Percentiles rank a stretch among this genome's conserved stretches.
Conservation (phyloP, 805 yeast genomes). For the Starmerella vaccinii region DNA sequence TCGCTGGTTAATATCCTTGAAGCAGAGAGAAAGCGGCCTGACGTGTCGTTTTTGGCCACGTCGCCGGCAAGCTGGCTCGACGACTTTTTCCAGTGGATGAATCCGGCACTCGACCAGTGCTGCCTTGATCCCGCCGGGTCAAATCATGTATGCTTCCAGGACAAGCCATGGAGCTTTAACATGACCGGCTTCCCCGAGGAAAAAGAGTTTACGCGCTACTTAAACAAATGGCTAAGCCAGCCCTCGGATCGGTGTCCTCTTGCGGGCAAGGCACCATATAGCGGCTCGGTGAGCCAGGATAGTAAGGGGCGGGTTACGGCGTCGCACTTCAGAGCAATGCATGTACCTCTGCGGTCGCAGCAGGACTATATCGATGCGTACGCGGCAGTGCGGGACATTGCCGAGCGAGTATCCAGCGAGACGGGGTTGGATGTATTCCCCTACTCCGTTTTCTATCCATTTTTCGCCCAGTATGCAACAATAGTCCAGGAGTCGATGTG, state of each 20-base stretch:
- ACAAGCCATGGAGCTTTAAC: constrained; percentile 52
- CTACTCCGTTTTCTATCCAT: constrained; percentile 85
- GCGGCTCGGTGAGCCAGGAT: constrained; percentile 39
- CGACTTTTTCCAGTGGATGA: constrained; percentile 76
- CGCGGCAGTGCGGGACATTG: constrained; percentile 57
- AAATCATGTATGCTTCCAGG: constrained; percentile 40
- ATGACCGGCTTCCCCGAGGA: constrained; percentile 71
- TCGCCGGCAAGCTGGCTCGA: constrained; percentile 92
- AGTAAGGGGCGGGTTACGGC: constrained; percentile 18
- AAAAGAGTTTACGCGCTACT: constrained; percentile 58
- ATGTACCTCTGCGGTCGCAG: constrained; percentile 70
- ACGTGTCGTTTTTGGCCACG: constrained; percentile 56
- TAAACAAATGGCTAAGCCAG: constrained; percentile 65
- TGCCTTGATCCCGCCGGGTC: constrained; percentile 44
- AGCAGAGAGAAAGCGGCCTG: constrained; percentile 65
- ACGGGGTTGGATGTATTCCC: constrained; percentile 60
- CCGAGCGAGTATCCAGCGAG: constrained; percentile 37
- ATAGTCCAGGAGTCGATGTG: constrained; percentile 46
- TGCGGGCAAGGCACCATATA: constrained; percentile 91
- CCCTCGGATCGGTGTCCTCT: constrained; percentile 88
- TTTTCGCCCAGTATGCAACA: constrained; percentile 75
- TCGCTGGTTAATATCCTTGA: constrained; percentile 75
- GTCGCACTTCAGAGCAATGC: constrained; percentile 57
- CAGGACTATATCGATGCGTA: constrained; percentile 74
- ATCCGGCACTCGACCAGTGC: constrained; percentile 78